A percentile compares a stretch with the other conserved stretches of the same genome.
These are phyloP conservation scores for Annona squamosa DNA, from an alignment of 164 flowering plant genomes.

Conservation along the genomic window DNA sequence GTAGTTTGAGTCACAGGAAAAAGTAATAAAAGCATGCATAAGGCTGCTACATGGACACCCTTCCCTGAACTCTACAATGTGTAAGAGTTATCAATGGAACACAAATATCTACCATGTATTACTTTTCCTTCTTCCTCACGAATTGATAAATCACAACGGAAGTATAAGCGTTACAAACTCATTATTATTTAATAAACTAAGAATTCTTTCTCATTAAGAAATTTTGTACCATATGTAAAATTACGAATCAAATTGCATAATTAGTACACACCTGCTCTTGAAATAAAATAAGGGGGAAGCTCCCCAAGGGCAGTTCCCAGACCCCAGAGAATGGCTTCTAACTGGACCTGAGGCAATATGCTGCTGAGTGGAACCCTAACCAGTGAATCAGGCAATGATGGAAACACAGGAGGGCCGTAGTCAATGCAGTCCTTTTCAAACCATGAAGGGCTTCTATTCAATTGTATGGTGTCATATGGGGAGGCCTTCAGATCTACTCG, in stretches of 20 bases:
- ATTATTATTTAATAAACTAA: too few relatives aligned
- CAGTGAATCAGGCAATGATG: conserved; percentile 32
- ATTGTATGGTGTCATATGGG: conserved; percentile 86
- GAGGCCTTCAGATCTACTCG: conserved; percentile 83
- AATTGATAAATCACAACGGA: too few relatives aligned
- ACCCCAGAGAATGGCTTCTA: conserved; percentile 94
- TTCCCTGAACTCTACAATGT: too few relatives aligned
- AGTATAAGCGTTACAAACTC: too few relatives aligned
- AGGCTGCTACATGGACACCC: too few relatives aligned
- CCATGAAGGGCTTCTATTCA: conserved; percentile 83
- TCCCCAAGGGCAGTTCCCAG: conserved; percentile 97
- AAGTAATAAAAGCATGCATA: too few relatives aligned
- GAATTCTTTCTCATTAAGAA: background rate
- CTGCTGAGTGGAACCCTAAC: conserved; percentile 65
- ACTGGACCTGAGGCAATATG: conserved; percentile 78
- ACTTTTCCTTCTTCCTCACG: too few relatives aligned
- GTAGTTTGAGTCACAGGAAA: too few relatives aligned
- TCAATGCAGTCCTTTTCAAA: conserved; percentile 76
- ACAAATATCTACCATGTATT: too few relatives aligned
- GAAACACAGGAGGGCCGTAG: conserved; percentile 69
- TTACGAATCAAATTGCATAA: background rate
- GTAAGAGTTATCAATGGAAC: too few relatives aligned
- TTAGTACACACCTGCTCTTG: conserved; percentile 72
- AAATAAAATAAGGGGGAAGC: conserved; percentile 96
- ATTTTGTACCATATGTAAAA: background rate